Evolutionary conservation across 257 asterid genomes (phyloP).

Genomic region (Nicotiana obtusifolia): DNA sequence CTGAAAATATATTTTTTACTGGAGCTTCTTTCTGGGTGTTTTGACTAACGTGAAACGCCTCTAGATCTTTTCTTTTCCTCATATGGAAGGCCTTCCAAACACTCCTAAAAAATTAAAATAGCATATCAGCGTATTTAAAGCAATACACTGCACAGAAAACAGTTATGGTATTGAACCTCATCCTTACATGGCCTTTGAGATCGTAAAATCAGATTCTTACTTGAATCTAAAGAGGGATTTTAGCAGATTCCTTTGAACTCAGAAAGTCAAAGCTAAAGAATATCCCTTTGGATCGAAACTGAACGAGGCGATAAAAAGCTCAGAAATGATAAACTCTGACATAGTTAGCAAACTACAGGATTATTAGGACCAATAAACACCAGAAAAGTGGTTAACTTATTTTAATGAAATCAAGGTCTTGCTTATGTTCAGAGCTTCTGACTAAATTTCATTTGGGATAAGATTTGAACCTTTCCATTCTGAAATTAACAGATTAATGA

Average conservation of each 20-base stretch:
- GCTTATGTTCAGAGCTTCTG: not conserved
- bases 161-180: not conserved
- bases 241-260: not conserved
- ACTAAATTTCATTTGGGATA: not conserved
- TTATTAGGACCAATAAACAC: not conserved
- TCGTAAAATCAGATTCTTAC: not conserved
- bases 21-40: no score
- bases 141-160: not conserved
- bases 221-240: not conserved
- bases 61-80: not conserved
- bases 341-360: not conserved
- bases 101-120: not conserved
- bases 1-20: no score
- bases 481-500: not conserved
- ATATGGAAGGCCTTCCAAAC: not conserved
- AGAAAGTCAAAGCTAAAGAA: not conserved
- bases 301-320: not conserved
- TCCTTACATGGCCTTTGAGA: not conserved
- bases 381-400: not conserved
- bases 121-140: not conserved
- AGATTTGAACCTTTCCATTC: not conserved
- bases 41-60: no score
- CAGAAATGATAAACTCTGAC: not conserved
- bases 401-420: not conserved
- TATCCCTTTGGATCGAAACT: not conserved